Base-by-base conservation (phyloP, 345 rosid species). In the Populus pruinosa region DNA sequence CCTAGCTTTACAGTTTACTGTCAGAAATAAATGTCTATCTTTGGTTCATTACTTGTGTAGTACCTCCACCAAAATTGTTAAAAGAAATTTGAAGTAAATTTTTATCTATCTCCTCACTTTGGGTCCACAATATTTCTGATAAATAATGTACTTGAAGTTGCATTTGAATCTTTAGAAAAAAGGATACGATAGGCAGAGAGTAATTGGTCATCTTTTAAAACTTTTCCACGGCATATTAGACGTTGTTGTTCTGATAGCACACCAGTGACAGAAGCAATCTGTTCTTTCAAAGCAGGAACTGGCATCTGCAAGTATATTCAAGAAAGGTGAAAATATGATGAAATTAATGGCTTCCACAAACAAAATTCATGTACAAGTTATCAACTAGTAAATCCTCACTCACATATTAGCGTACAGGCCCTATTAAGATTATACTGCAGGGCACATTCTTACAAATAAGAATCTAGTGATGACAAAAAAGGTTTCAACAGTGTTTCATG, bases 131-230 rank as follows among this genome's bases (percentile, higher is more conserved):
- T 31, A 1, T 65, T 33, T 65, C 36, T 65, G 38, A 29, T 33
- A 14, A 27, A 65, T 65, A 35, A 1, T 29, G 38, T 35, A 9
- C 23, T 6, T 16, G 23, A 38, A 65, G 69, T 35, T 35, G 39
- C 41, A 33, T 17, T 35, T 33, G 69, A 65, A 38, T 7, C 23
- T 65, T 25, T 62, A 72, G n/a, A 33, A 71, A 70, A 31, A 81
- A 85, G 90, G 97, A 92, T 92, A 92, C 97, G 92, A 74, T 92
- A 90, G 29, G 97, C 97, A 77, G 97, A 92, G 66, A 92, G 94
- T 16, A 92, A 90, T 70, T 92, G 92, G 75, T 92, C 94, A 73
- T 92, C 96, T 81, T 88, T 92, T 70, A 92, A 76, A 64, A 92
- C 92, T 82, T 83, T 92, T 77, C 96, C 96, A n/a, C 96, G 92